Evolutionary conservation across 306 rosid species (phyloP), one percentile per base, ranked within the genome.

Genomic region (Cicer pinnatifidum): DNA sequence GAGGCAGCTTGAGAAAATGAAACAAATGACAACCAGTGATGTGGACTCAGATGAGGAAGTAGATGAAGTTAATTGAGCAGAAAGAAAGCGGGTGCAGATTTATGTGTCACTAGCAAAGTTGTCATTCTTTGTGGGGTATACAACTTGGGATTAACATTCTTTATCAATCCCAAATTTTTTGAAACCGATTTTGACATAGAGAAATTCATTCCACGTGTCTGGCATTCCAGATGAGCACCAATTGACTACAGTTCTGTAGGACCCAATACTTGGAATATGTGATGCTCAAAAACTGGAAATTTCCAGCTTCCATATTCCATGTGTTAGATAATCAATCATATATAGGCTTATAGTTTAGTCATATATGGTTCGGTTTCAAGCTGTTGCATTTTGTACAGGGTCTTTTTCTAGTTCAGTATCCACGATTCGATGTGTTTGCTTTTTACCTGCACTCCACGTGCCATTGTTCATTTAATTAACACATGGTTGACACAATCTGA

Each of bases 181-280:
- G 16, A 91, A 83, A 67, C 85, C 76, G 12, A 94, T 82, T 28
- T 88, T 70, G 2, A 86, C 95, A 68, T 94, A 89, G 69, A 91
- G 84, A 80, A 91, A 83, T 70, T 91, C 85, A 76, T 94, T 94
- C 99, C 99, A 89, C 50, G 93, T 89, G 87, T 90, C 99, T 23
- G 99, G 97, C 73, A 94, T 85, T 77, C 96, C 96, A 16, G 97
- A 96, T 68, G 90, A 84, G 79, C 99, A 94, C 99, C 97, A 91
- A 68, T 90, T 35, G 95, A 88, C 90, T 91, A 54, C 97, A 88
- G 75, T 94, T 91, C 69, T 94, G 93, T 8, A 96, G 96, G 64
- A 96, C 90, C 53, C 96, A 80, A 73, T 86, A 81, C 79, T 85
- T 89, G 43, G 97, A 91, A 85, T 91, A 88, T 8, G 90, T 89